Base-by-base conservation (phyloP, 1,284 basidiomycete genomes). In the Papiliotrema nemorosa region DNA sequence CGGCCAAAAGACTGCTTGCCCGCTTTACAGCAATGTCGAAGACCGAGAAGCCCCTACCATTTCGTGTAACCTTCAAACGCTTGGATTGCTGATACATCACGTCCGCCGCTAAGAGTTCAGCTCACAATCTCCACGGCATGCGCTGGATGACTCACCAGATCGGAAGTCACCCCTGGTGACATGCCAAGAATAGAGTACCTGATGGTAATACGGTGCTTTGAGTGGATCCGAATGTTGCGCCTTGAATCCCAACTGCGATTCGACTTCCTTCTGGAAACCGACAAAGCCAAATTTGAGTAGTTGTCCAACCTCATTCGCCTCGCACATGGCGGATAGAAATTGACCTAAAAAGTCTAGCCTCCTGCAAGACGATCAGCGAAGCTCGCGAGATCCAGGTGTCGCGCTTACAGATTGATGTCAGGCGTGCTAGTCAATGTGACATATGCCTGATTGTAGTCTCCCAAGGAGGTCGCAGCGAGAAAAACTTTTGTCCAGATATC, bases 121-220 rank as follows among this genome's bases (percentile, higher is more conserved):
- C n/a, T n/a, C n/a, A n/a, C n/a, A n/a, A n/a, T n/a, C n/a, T n/a
- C n/a, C n/a, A n/a, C n/a, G n/a, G n/a, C n/a, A n/a, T n/a, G n/a
- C n/a, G n/a, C n/a, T n/a, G 18, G 2, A 31, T 14, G 31, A 76
- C 82, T 71, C 65, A 90, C 90, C 91, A 66, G 83, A 89, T 46
- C 88, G 82, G 75, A 91, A 91, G 69, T 96, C 90, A 29, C 88
- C 88, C 70, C 88, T 79, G 47, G 82, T 80, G 57, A 87, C 83
- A 71, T 90, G 87, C 88, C 92, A 98, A 43, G 90, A 86, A 76
- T 97, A 97, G n/a, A 98, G 77, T 52, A 98, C 88, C 60, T 84
- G 82, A 44, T 91, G 88, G 78, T 97, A 98, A 67, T 86, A 87
- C 0, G 93, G 93, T 38, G 79, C 81, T 37, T 85, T 78, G 46